These are phyloP conservation scores for Saposhnikovia divaricata DNA, from an alignment of 129 eudicot species.

Conservation along the genomic window DNA sequence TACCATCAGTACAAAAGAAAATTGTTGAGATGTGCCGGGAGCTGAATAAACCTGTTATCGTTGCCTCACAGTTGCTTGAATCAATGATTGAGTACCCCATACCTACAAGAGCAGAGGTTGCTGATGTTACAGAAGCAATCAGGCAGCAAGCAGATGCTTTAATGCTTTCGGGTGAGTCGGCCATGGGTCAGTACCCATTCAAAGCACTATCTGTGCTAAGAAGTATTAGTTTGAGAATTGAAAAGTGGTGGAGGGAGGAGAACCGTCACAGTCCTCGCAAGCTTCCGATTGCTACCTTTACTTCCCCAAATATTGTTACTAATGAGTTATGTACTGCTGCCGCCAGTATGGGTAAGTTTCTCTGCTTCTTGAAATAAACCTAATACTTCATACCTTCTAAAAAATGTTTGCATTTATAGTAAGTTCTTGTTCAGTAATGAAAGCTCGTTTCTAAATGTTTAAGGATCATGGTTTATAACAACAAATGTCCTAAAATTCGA, in stretches of 20 bases:
- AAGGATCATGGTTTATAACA: background rate
- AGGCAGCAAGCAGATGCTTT: constrained; percentile 92
- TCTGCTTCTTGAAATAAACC: background rate
- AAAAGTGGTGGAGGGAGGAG: constrained; percentile 93
- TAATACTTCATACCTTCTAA: background rate
- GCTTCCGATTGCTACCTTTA: constrained; percentile 49
- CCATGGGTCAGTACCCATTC: constrained; percentile 91
- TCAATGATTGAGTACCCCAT: constrained; percentile 98
- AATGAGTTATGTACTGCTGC: constrained; percentile 92
- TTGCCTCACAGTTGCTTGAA: constrained; percentile 89
- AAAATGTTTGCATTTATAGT: background rate
- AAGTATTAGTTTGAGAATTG: constrained; percentile 84
- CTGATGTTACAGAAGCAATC: constrained; percentile 98
- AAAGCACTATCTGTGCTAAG: constrained; percentile 87
- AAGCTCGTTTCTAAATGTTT: background rate
- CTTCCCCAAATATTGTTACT: constrained; percentile 56
- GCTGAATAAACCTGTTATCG: constrained; percentile 80
- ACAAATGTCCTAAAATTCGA: too few species aligned
- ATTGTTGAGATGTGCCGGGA: constrained; percentile 76
- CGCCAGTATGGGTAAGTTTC: constrained; percentile 67
- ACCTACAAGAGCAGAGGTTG: constrained; percentile 97
- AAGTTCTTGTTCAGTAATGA: background rate
- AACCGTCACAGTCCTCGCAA: constrained; percentile 57
- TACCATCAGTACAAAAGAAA: constrained; percentile 82
- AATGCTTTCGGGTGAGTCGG: constrained; percentile 97